Evolutionary conservation across 2,329 filamentous ascomycete genomes (phyloP), one percentile per base, ranked within the genome.

Genomic region (Ascochyta fabae): DNA sequence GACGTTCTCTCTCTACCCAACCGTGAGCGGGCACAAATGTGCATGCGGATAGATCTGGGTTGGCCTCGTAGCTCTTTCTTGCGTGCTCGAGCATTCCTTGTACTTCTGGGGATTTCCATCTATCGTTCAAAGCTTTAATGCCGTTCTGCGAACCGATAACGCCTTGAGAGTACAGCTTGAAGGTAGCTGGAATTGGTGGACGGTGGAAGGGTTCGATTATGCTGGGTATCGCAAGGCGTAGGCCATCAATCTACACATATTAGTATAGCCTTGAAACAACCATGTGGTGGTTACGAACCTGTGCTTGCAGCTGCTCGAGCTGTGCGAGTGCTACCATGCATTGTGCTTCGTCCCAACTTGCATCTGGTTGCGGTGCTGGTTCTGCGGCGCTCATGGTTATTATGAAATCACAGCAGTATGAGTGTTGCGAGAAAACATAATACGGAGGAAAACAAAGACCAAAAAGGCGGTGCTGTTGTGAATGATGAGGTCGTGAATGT

Each of bases 291-390:
- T 19, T 13, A 43, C 56, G 23, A 58, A 79, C 79, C 67, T 80
- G 75, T 38, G 74, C 68, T 59, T 80, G 77, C 4, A 82, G 69
- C 36, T 69, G 64, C 60, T 80, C 77, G 19, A 82, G 70, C 41
- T 77, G 74, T 31, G 77, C 77, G 36, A 82, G 77, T 2, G 78
- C 78, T 53, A 72, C 70, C 62, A 71, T 72, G 58, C 73, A 76
- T 53, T 75, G 72, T 42, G 68, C 67, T 65, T 78, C 77, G 48
- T 76, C 75, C 75, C 75, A 78, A 35, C 52, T 66, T 22, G 58
- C 59, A 44, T 50, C 60, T 6, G 61, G 56, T 51, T 65, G 61
- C 45, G 51, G 50, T 43, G 61, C 41, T 13, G 44, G 35, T 6
- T 66, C 60, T 26, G 56, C 16, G 12, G 53, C 52, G 35, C 51